Base-by-base conservation (phyloP, 1,284 basidiomycete species). In the Sanguinoderma infundibulare region DNA sequence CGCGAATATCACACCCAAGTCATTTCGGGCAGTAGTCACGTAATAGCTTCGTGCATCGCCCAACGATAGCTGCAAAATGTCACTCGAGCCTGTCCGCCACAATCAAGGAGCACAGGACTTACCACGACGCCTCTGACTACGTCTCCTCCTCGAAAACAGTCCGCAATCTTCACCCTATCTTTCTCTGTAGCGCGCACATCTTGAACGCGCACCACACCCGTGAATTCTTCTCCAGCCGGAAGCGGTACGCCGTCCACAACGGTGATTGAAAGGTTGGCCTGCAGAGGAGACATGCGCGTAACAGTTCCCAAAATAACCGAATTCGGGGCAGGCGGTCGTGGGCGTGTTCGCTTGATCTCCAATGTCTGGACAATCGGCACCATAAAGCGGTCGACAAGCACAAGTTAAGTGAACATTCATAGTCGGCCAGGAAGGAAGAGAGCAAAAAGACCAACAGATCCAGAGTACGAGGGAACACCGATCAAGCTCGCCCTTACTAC, bases 91-190 rank as follows among this genome's bases (percentile, higher is more conserved):
- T 22, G 36, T 40, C 36, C 44, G 34, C 12, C 12, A 28, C 3
- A 42, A 28, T 9, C 26, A 10, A 40, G 32, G 15, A 12, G 10
- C 17, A 22, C 14, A 8, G 22, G 15, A 85, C 92, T 76, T 74
- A 98, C 96, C 69, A 98, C 96, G 42, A 91, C 79, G 5, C 96
- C 96, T 67, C 93, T 89, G 30, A 99, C 93, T 56, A 98, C 92
- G 77, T 99, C 97, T 4, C 98, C 96, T 0, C 96, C 93, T 42
- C 98, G 85, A 78, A 98, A 99, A 73, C 95, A 98, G 68, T 98
- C 94, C 35, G 88, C 89, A 67, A 98, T 93, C 76, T 94, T 96
- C 62, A 98, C 86, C 74, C 91, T 93, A 79, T 97, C 95, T 70
- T 94, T 94, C 73, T 98, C 95, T 1, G 95, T 96, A 30, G 90